These are phyloP conservation scores for Barbatosphaeria neglecta DNA, from an alignment of 495 filamentous ascomycete genomes.

Conservation along the genomic window DNA sequence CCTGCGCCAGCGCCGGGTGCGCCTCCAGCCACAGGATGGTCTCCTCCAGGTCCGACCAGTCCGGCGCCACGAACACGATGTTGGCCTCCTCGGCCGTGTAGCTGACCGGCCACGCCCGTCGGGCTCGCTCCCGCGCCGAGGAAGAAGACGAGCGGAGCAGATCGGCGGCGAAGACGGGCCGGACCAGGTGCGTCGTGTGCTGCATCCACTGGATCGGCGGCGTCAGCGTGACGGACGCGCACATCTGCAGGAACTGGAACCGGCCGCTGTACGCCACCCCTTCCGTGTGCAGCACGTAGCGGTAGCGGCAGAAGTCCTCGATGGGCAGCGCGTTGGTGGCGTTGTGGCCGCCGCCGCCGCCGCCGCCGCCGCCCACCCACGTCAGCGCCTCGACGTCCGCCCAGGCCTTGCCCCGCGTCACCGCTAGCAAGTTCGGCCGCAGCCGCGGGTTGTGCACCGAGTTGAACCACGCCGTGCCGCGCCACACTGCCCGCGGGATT, in stretches of 20 bases:
- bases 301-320: conserved; percentile 40
- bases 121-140: conserved; percentile 7
- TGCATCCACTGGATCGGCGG: conserved; percentile 39
- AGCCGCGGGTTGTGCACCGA: conserved; percentile 25
- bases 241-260: conserved; percentile 42
- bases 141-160: conserved; percentile 10
- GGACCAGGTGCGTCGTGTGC: conserved; percentile 36
- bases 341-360: conserved; percentile 5
- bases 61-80: conserved; percentile 38
- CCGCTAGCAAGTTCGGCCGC: conserved; percentile 30
- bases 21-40: conserved; percentile 30
- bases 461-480: conserved; percentile 48
- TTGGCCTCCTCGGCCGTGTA: conserved; percentile 32
- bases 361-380: conserved; percentile 17
- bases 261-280: conserved; percentile 47
- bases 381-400: conserved; percentile 37
- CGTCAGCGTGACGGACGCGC: conserved; percentile 33
- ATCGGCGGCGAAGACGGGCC: conserved; percentile 26
- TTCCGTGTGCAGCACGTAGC: conserved; percentile 49
- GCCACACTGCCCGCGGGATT: conserved; percentile 56
- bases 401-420: conserved; percentile 27
- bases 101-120: conserved; percentile 21
- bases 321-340: conserved; percentile 30
- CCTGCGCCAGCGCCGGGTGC: conserved; percentile 29
- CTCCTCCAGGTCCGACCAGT: conserved; percentile 39